A percentile compares a stretch with the other conserved stretches of the same genome.
phyloP scores from a whole-genome alignment of 345 rosid species.

The Toxicodendron radicans region DNA sequence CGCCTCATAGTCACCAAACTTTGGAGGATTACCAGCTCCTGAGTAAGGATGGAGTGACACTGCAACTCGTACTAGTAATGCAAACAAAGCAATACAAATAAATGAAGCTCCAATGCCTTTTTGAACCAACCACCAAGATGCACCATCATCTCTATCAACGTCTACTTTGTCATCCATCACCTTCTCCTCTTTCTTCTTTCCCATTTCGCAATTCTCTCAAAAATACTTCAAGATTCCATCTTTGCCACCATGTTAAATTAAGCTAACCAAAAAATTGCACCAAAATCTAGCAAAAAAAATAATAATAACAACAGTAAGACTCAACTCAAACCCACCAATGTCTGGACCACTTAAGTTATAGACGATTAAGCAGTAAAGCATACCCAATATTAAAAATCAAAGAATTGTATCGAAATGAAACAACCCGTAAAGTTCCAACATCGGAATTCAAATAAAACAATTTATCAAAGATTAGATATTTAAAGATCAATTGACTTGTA shows the following conservation, averaged over 20 bases:
- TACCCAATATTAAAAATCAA: background rate
- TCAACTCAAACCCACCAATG: background rate
- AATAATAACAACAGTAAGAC: background rate
- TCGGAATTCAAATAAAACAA: background rate
- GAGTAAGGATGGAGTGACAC: conserved; percentile 77
- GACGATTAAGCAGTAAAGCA: background rate
- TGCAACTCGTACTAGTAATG: conserved; percentile 63
- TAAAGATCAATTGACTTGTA: background rate
- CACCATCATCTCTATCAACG: conserved; percentile 8
- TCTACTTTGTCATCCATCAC: conserved; percentile 14
- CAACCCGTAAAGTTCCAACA: no score
- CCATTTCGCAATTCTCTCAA: conserved; percentile 17
- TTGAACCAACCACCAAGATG: conserved; percentile 44
- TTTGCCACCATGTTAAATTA: background rate
- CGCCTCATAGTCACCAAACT: conserved; percentile 92
- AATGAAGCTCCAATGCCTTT: conserved; percentile 48
- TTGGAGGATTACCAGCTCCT: conserved; percentile 80
- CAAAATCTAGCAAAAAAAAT: background rate
- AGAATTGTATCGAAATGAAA: no score
- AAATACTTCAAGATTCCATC: conserved; percentile 11
- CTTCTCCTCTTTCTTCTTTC: conserved; percentile 27
- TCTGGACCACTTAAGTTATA: background rate
- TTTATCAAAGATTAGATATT: background rate
- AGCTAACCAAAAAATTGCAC: background rate
- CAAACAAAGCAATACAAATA: conserved; percentile 57